These are phyloP conservation scores for Barnettozyma siamensis DNA, from an alignment of 805 yeast genomes.

Conservation along the genomic window DNA sequence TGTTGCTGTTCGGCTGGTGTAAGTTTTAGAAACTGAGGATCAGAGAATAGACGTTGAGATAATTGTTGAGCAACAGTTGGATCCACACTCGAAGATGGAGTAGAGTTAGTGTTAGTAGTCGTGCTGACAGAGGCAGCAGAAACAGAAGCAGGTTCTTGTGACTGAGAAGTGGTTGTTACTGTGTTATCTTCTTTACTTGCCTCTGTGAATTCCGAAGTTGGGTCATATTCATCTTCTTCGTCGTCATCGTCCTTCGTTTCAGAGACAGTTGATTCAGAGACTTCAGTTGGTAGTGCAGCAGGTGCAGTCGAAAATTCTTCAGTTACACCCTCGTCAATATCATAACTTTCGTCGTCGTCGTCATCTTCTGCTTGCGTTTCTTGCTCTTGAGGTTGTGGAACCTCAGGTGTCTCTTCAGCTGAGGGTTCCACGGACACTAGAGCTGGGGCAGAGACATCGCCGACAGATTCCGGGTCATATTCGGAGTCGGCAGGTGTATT, in stretches of 20 bases:
- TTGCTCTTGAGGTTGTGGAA: not conserved
- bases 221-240: constrained; percentile 10
- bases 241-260: not conserved
- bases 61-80: constrained; percentile 9
- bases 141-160: constrained; percentile 4
- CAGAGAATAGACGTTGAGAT: constrained; percentile 24
- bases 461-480: not conserved
- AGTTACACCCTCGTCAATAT: not conserved
- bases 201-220: constrained; percentile 7
- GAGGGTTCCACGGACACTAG: not conserved
- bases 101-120: constrained; percentile 1
- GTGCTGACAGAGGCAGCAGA: constrained; percentile 1
- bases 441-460: not conserved
- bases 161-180: constrained; percentile 3
- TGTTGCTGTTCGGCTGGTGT: constrained; percentile 31
- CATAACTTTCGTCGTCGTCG: constrained; percentile 10
- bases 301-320: not conserved
- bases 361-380: not conserved
- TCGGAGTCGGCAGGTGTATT: not conserved
- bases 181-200: constrained; percentile 1
- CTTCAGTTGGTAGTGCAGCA: not conserved
- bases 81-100: constrained; percentile 21
- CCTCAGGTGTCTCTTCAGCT: not conserved
- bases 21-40: constrained; percentile 30
- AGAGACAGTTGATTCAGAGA: constrained; percentile 1